Evolutionary conservation across 257 asterid species (phyloP).

Genomic region (Solanum chiquidenum): DNA sequence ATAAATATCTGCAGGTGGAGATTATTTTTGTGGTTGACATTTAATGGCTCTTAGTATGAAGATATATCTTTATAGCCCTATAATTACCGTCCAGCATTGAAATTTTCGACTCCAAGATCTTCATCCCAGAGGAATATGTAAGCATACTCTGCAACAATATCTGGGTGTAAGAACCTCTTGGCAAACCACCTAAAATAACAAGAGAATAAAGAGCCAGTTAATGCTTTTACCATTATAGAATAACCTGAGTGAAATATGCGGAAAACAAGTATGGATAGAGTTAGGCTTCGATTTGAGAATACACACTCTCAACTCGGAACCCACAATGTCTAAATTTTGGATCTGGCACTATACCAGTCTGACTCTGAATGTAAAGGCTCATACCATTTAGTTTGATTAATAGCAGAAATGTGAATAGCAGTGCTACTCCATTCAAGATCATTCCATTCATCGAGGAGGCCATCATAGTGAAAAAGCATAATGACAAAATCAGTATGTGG

Average conservation of each 20-base stretch:
- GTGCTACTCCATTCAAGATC: slow-evolving; percentile 52
- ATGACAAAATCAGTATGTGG: slow-evolving; percentile 31
- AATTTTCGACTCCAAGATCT: slow-evolving; percentile 69
- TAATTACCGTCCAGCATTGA: slow-evolving; percentile 47
- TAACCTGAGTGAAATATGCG: not conserved
- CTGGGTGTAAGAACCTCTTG: slow-evolving; percentile 81
- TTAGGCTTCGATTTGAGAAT: not conserved
- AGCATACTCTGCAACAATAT: slow-evolving; percentile 46
- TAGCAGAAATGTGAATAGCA: slow-evolving; percentile 56
- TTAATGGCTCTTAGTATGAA: not conserved
- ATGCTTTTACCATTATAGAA: not conserved
- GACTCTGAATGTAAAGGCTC: not conserved
- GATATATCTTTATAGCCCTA: not conserved
- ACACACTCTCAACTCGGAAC: not conserved
- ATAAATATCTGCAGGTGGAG: slow-evolving; percentile 41
- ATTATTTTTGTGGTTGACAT: not conserved
- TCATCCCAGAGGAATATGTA: slow-evolving; percentile 82
- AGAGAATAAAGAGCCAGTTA: not conserved
- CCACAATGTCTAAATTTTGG: not conserved
- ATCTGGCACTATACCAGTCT: not conserved
- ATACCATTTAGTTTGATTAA: slow-evolving; percentile 73
- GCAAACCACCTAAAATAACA: slow-evolving; percentile 71
- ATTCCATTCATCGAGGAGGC: slow-evolving; percentile 57
- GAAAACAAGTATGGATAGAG: not conserved
- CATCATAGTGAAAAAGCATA: slow-evolving; percentile 78